Conservation (phyloP, 129 eudicot genomes). For the Centrapalus pauciflorus region DNA sequence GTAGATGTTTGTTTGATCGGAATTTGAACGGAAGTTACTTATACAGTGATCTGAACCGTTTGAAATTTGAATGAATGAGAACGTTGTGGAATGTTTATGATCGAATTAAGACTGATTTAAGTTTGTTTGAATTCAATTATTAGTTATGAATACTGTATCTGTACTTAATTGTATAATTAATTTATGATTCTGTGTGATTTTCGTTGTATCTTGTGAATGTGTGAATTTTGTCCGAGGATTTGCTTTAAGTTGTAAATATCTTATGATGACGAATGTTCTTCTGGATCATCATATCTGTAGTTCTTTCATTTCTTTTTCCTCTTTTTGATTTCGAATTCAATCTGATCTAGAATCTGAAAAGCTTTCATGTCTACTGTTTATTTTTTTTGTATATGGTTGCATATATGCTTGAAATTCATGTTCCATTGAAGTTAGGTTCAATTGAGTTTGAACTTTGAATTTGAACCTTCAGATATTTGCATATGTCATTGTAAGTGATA, state of each 20-base stretch:
- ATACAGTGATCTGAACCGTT: background rate
- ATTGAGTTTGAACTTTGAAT: background rate
- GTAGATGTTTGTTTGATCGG: background rate
- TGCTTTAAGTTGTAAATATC: background rate
- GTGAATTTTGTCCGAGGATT: background rate
- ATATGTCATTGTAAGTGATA: too few relatives aligned
- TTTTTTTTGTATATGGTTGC: background rate
- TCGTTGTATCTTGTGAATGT: background rate
- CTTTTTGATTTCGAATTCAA: background rate
- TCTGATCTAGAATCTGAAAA: background rate
- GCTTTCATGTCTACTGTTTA: background rate
- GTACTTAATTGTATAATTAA: background rate
- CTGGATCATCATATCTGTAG: background rate
- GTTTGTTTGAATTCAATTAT: background rate
- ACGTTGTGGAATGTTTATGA: background rate
- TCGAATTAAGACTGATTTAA: background rate
- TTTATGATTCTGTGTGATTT: background rate
- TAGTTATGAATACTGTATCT: background rate
- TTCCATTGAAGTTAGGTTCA: background rate
- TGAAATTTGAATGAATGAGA: background rate
- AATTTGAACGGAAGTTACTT: background rate
- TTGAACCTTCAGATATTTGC: too few relatives aligned
- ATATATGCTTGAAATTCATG: background rate
- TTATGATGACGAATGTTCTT: background rate
- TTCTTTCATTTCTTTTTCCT: background rate